Conservation (phyloP, 2,329 filamentous ascomycete species). For the Colletotrichum agaves region DNA sequence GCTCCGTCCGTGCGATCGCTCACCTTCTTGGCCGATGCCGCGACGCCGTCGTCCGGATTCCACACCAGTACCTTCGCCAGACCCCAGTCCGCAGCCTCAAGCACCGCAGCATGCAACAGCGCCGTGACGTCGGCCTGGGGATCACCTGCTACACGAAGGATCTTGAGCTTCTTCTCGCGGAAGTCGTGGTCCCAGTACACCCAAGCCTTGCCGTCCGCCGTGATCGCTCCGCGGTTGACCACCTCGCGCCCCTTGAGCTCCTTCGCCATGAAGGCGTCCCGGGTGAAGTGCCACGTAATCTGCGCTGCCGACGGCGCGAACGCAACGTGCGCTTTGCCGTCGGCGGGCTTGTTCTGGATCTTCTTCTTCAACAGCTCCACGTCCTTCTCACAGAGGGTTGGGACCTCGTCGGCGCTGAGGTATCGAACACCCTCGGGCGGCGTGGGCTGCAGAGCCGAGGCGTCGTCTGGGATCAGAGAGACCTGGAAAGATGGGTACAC, state of each 20-base stretch:
- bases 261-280: conserved; percentile 44
- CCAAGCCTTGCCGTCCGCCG: conserved; percentile 43
- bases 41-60: conserved; percentile 48
- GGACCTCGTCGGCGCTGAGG: conserved; percentile 41
- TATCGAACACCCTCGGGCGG: conserved; percentile 40
- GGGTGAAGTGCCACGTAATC: conserved; percentile 47
- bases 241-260: conserved; percentile 39
- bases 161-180: conserved; percentile 44
- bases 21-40: conserved; percentile 44
- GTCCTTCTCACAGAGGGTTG: conserved; percentile 43
- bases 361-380: conserved; percentile 41
- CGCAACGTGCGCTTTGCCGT: conserved; percentile 46
- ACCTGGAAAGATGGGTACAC: conserved; percentile 46
- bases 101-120: conserved; percentile 48
- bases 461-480: conserved; percentile 44
- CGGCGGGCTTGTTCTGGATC: conserved; percentile 25
- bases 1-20: conserved; percentile 51
- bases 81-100: conserved; percentile 46
- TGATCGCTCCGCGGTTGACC: conserved; percentile 41
- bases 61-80: conserved; percentile 49
- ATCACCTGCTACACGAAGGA: conserved; percentile 43
- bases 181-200: conserved; percentile 52
- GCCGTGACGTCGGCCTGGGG: conserved; percentile 42
- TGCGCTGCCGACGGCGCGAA: conserved; percentile 46
- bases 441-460: conserved; percentile 26